Base-by-base conservation (phyloP, 345 rosid species). In the Pistacia atlantica region DNA sequence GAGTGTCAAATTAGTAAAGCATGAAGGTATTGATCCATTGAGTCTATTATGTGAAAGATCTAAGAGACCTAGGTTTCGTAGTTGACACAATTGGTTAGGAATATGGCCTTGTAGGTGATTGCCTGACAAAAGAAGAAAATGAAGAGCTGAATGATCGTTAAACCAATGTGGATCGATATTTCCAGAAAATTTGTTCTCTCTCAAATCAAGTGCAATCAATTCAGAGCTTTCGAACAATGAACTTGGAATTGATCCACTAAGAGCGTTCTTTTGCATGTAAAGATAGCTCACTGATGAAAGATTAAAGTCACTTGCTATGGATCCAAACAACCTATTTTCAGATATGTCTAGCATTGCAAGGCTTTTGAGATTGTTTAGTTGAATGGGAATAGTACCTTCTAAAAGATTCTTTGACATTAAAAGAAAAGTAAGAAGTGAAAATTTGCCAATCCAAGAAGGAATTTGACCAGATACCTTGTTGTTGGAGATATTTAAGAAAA, bases 11-110 rank as follows among this genome's bases (percentile, higher is more conserved):
- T 73, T 61, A 9, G 1, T 11, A n/a, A 73, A 73, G 45, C 76
- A 49, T n/a, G 35, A 11, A 49, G 76, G 76, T 73, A 73, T 62
- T 16, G 69, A n/a, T 20, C 69, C 76, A 17, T 17, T 9, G 57
- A 73, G 31, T 13, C 7, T 63, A 31, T 73, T 63, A 20, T 20
- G 55, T 2, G 69, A 73, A 31, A 73, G 49, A 73, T 62, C 76
- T 46, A 73, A 25, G 69, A 73, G 49, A 11, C 5, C 0, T 3
- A 61, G 8, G 4, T 17, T 8, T 3, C 11, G 7, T 48, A 28
- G 22, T 7, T 25, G 71, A 67, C 57, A 49, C 3, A 67, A 48
- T 7, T 48, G 57, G 16, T 22, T 2, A 14, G 71, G 71, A 67
- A 67, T 22, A 28, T 13, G 3, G 1, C 57, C 38, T 48, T 13